These are phyloP conservation scores for Euryodendron excelsum DNA, from an alignment of 148 eudicot species.

Conservation along the genomic window DNA sequence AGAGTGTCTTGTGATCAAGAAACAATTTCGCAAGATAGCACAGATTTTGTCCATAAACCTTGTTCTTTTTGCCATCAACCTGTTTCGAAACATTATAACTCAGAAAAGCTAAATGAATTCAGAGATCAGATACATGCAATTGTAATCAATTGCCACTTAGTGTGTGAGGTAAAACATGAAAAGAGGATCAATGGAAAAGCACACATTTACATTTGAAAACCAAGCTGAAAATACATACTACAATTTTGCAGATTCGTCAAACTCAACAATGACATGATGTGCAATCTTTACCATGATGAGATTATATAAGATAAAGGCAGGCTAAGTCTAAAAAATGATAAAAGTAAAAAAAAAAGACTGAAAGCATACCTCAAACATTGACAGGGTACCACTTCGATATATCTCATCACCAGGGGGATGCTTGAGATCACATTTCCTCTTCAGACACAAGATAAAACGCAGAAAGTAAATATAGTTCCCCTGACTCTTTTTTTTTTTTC, in stretches of 20 bases:
- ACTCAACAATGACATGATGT: neutral
- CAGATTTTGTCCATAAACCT: constrained; percentile 96
- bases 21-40: constrained; percentile 92
- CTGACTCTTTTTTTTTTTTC: too few species aligned
- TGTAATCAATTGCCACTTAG: neutral
- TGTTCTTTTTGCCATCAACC: constrained; percentile 99
- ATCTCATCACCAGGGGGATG: constrained; percentile 99
- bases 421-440: constrained; percentile 98
- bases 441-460: constrained; percentile 17
- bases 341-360: neutral
- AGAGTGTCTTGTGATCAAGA: constrained; percentile 98
- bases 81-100: constrained; percentile 33
- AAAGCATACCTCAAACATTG: constrained; percentile 90
- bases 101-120: neutral
- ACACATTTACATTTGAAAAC: neutral
- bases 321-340: neutral
- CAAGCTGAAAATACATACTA: neutral
- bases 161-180: neutral
- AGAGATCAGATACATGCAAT: neutral
- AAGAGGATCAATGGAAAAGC: constrained; percentile 1
- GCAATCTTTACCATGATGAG: neutral
- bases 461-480: neutral
- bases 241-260: neutral
- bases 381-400: constrained; percentile 86
- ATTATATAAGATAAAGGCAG: neutral